Conservation (phyloP, 805 yeast species). For the Lachancea cidri region DNA sequence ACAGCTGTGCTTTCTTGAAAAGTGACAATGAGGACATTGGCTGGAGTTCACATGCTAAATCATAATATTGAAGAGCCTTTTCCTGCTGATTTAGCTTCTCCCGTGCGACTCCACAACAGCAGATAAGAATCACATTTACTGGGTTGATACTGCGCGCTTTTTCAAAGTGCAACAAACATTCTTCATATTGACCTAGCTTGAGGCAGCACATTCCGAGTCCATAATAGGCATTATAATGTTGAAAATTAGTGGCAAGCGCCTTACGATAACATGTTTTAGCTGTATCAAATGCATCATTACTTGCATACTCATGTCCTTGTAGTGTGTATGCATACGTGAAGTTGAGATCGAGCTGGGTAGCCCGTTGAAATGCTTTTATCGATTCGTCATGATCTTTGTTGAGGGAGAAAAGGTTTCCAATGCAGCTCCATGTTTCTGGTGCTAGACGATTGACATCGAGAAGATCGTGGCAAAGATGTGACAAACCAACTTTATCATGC, state of each 20-base stretch:
- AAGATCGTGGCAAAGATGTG: constrained; percentile 79
- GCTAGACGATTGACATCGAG: constrained; percentile 56
- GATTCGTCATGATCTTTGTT: constrained; percentile 86
- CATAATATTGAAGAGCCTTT: constrained; percentile 76
- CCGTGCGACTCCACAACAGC: constrained; percentile 90
- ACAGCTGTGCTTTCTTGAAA: constrained; percentile 80
- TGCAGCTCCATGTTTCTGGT: constrained; percentile 86
- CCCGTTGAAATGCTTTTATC: constrained; percentile 76
- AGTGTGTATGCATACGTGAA: constrained; percentile 88
- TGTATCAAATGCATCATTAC: constrained; percentile 84
- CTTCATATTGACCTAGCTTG: constrained; percentile 75
- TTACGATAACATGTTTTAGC: constrained; percentile 79
- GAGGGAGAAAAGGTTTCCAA: constrained; percentile 84
- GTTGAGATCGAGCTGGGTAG: constrained; percentile 58
- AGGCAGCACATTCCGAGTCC: constrained; percentile 93
- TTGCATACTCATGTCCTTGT: constrained; percentile 87
- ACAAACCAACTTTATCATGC: constrained; percentile 70
- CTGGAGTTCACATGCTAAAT: constrained; percentile 75
- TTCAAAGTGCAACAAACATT: constrained; percentile 81
- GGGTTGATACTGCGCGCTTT: constrained; percentile 89
- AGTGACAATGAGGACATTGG: constrained; percentile 82
- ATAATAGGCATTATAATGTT: constrained; percentile 91
- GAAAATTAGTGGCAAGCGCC: constrained; percentile 69
- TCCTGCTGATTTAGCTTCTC: constrained; percentile 67
- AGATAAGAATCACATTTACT: constrained; percentile 77